These are phyloP conservation scores for Podospora comata DNA, from an alignment of 495 filamentous ascomycete species.

Conservation along the genomic window DNA sequence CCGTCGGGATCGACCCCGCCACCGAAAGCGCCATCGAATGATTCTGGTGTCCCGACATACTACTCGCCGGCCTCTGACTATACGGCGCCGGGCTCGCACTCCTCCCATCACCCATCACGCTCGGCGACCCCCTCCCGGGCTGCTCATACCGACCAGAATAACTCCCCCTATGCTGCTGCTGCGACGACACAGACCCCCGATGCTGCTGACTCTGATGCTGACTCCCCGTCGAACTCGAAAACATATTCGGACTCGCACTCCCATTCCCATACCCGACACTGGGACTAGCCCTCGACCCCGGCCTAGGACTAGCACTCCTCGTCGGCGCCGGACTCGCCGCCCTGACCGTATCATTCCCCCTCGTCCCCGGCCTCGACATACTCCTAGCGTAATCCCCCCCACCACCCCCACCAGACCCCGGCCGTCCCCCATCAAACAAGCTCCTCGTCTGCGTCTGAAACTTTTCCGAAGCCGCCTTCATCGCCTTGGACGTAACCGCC, in stretches of 20 bases:
- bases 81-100: constrained; percentile 55
- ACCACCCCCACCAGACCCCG: constrained; percentile 31
- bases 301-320: not conserved
- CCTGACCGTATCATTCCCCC: constrained; percentile 43
- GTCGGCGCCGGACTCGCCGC: constrained; percentile 54
- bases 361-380: constrained; percentile 25
- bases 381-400: constrained; percentile 21
- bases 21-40: constrained; percentile 74
- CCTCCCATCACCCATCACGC: not conserved
- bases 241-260: not conserved
- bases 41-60: constrained; percentile 12
- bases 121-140: not conserved
- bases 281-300: not conserved
- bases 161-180: not conserved
- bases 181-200: not conserved
- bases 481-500: constrained; percentile 84
- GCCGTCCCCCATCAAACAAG: constrained; percentile 62
- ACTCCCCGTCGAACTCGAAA: not conserved
- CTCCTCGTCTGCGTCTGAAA: constrained; percentile 79
- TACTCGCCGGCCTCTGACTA: constrained; percentile 35
- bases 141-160: too few species aligned
- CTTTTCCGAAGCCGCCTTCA: constrained; percentile 88
- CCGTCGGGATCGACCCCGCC: constrained; percentile 38
- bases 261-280: not conserved
- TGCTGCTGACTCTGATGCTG: constrained; percentile 14